Evolutionary conservation across 148 eudicot genomes (phyloP).

Genomic region (Vaccinium macrocarpon): DNA sequence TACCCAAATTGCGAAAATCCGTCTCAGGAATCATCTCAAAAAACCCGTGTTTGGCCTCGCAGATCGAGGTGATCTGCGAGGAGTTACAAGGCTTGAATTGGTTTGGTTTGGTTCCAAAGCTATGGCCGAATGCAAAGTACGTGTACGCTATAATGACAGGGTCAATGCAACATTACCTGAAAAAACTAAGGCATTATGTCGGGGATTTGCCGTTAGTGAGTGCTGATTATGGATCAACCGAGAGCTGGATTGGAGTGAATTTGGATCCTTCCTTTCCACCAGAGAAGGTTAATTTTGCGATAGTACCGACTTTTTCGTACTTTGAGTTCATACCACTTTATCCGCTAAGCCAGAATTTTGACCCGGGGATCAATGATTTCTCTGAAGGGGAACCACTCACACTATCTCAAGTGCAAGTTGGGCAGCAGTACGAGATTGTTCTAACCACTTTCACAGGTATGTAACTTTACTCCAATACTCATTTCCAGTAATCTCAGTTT

Average conservation of each 20-base stretch:
- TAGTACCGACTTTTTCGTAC: conserved; percentile 61
- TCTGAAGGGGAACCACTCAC: conserved; percentile 64
- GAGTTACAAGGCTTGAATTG: conserved; percentile 37
- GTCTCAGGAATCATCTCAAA: conserved; percentile 38
- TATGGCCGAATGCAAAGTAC: conserved; percentile 75
- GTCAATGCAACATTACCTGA: conserved; percentile 67
- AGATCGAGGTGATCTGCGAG: conserved; percentile 30
- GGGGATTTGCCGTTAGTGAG: conserved; percentile 58
- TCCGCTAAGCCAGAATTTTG: conserved; percentile 16
- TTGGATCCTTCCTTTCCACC: conserved; percentile 58
- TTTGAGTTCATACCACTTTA: conserved; percentile 75
- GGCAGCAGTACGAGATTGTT: conserved; percentile 71
- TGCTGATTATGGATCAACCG: conserved; percentile 79
- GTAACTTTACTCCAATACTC: neutral
- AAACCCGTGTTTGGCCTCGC: conserved; percentile 37
- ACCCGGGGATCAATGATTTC: conserved; percentile 37
- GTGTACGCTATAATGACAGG: conserved; percentile 79
- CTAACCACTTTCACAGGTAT: conserved; percentile 75
- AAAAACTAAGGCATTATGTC: conserved; percentile 60
- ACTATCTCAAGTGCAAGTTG: conserved; percentile 53
- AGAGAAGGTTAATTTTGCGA: conserved; percentile 49
- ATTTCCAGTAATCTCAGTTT: neutral
- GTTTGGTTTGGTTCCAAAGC: conserved; percentile 47
- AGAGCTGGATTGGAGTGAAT: conserved; percentile 84
- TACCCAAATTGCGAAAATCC: conserved; percentile 36